These are phyloP conservation scores for Microcera coccophila DNA, from an alignment of 2,329 filamentous ascomycete species.

Conservation along the genomic window DNA sequence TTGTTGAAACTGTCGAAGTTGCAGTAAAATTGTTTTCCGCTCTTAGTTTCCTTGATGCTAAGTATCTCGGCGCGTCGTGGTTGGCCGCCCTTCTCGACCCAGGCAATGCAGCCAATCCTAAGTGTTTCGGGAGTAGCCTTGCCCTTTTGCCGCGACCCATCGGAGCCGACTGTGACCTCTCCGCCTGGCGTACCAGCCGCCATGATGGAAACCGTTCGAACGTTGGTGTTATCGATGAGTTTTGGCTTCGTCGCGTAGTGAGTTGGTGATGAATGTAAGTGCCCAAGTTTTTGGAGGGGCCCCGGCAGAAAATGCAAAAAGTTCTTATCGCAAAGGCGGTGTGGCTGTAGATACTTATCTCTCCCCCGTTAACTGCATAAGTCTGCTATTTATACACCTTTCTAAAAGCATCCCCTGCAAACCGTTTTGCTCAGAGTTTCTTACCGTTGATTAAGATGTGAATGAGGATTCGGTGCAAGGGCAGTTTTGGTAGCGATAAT, in stretches of 20 bases:
- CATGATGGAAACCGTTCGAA: conserved; percentile 45
- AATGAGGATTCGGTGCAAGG: too few relatives aligned
- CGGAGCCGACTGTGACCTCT: conserved; percentile 54
- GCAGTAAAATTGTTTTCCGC: conserved; percentile 85
- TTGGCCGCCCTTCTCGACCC: conserved; percentile 70
- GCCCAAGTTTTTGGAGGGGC: conserved; percentile 22
- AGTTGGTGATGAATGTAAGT: conserved; percentile 8
- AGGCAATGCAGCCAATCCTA: conserved; percentile 56
- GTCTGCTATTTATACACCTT: too few relatives aligned
- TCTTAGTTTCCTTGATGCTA: conserved; percentile 88
- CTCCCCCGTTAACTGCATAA: conserved; percentile 20
- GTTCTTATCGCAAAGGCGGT: conserved; percentile 27
- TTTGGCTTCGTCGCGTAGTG: conserved; percentile 12
- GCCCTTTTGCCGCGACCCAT: conserved; percentile 64
- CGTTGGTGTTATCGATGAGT: conserved; percentile 23
- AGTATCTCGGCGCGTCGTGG: conserved; percentile 91
- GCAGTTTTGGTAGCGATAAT: conserved; percentile 26
- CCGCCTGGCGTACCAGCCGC: conserved; percentile 45
- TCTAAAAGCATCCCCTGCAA: too few relatives aligned
- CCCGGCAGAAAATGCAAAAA: conserved; percentile 24
- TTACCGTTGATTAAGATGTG: too few relatives aligned
- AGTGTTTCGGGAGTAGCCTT: conserved; percentile 82
- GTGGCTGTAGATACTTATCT: conserved; percentile 19
- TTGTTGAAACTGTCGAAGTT: conserved; percentile 99
- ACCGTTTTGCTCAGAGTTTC: too few relatives aligned